Conservation (phyloP, 2,329 filamentous ascomycete genomes). For the Hymenoscyphus fructigenus region DNA sequence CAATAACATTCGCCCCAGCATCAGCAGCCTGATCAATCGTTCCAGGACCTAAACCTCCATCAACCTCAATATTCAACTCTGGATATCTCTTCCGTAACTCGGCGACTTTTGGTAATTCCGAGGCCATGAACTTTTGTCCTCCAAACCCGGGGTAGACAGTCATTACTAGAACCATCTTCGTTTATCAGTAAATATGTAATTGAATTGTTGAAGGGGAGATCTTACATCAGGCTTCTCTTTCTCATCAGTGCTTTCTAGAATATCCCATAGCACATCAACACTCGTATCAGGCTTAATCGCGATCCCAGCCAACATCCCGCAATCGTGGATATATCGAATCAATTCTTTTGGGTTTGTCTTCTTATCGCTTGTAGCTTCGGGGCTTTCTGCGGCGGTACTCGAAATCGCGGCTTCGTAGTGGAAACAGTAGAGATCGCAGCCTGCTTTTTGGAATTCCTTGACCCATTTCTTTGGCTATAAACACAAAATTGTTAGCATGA, state of each 20-base stretch:
- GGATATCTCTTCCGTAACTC: constrained; percentile 83
- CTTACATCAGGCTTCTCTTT: constrained; percentile 86
- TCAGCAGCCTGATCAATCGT: constrained; percentile 95
- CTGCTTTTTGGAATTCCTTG: constrained; percentile 87
- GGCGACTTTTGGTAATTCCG: constrained; percentile 89
- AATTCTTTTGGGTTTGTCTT: constrained; percentile 82
- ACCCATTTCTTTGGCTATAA: constrained; percentile 94
- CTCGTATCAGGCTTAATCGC: constrained; percentile 92
- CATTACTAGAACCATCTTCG: constrained; percentile 96
- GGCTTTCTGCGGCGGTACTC: constrained; percentile 80
- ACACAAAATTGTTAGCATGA: not conserved
- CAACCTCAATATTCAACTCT: constrained; percentile 93
- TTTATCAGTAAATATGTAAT: constrained; percentile 16
- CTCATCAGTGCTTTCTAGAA: constrained; percentile 70
- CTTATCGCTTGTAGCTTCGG: constrained; percentile 64
- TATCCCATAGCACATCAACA: constrained; percentile 89
- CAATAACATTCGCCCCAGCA: constrained; percentile 96
- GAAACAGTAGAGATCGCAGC: constrained; percentile 99
- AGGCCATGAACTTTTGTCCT: constrained; percentile 97
- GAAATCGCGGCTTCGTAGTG: constrained; percentile 93
- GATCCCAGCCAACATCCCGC: constrained; percentile 86
- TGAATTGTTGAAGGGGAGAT: constrained; percentile 23
- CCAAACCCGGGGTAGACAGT: constrained; percentile 97
- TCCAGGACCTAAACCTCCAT: constrained; percentile 82
- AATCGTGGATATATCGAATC: constrained; percentile 85